Evolutionary conservation across 208 protist genomes (phyloP).

Genomic region (Baffinella frigidus): DNA sequence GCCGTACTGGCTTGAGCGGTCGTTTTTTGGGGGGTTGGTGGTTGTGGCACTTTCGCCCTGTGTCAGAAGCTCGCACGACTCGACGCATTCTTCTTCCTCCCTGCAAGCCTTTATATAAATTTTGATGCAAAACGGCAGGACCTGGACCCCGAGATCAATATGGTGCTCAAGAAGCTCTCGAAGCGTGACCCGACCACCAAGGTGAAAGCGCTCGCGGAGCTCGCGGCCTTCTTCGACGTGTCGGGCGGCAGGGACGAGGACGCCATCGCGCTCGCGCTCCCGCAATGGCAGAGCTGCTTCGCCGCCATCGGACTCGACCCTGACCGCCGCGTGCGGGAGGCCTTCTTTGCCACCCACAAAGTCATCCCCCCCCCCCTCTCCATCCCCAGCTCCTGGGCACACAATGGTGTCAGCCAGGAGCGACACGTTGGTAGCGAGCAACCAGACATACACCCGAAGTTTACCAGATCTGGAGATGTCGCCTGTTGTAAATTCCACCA

Average conservation of each 20-base stretch:
- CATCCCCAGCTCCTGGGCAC: no score
- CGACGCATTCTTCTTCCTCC: background rate
- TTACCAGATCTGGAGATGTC: no score
- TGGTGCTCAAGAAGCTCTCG: constrained; percentile 52
- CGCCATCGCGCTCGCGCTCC: background rate
- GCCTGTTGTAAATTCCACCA: no score
- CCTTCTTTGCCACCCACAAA: background rate
- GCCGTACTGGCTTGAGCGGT: no score
- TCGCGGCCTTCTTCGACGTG: constrained; percentile 30
- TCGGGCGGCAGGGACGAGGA: background rate
- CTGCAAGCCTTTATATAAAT: background rate
- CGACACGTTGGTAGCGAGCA: no score
- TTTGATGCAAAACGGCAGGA: background rate
- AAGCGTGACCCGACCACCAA: constrained; percentile 69
- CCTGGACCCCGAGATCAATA: background rate
- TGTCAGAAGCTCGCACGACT: background rate
- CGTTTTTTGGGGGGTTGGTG: background rate
- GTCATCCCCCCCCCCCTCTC: no score
- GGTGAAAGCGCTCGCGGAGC: constrained; percentile 65
- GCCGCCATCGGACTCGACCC: background rate
- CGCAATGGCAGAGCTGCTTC: constrained; percentile 28
- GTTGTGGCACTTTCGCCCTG: background rate
- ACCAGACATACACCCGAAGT: no score
- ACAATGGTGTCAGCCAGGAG: no score
- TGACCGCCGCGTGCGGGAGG: constrained; percentile 43